Evolutionary conservation across 495 filamentous ascomycete species (phyloP), one percentile per base, ranked within the genome.

Genomic region (Podospora tetraspora): DNA sequence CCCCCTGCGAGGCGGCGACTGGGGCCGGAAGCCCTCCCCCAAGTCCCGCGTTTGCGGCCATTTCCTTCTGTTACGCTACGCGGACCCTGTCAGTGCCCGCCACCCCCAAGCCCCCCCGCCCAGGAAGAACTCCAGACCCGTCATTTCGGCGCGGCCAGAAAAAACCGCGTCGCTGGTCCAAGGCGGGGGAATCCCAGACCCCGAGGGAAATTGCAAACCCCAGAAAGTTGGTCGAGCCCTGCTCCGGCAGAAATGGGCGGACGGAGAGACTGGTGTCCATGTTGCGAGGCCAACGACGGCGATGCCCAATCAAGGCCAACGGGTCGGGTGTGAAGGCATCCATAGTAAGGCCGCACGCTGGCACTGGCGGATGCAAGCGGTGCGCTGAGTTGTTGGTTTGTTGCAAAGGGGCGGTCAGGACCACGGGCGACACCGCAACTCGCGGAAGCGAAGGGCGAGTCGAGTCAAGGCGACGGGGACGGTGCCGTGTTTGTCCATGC

Each of bases 351-450:
- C 56, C 22, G 12, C 19, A 37, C 21, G 23, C 25, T 69, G 57
- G 63, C 59, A 58, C 29, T 62, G 60, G 37, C 23, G 59, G 57
- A 62, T 68, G 67, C 65, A 62, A 63, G 62, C 62, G 30, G 62
- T 56, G 32, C 58, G 65, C 65, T 27, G 65, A 68, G 62, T 34
- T 52, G 52, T 43, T 30, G 13, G 59, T 32, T 32, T 52, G 19
- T 25, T 23, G 58, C 67, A 43, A 37, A 52, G 66, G n/a, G 73
- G 71, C 73, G 71, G 71, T 75, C 73, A 70, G 69, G 72, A 37
- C 64, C 16, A 12, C 24, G 57, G 22, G 59, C 59, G 71, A 74
- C 74, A 76, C 74, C 74, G 74, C 74, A 76, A 76, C 63, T 76
- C 68, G 30, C 13, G 32, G 10, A 10, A 32, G 66, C 57, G 23